Conservation (phyloP, 2,329 filamentous ascomycete species). For the Ophiobolus disseminans region DNA sequence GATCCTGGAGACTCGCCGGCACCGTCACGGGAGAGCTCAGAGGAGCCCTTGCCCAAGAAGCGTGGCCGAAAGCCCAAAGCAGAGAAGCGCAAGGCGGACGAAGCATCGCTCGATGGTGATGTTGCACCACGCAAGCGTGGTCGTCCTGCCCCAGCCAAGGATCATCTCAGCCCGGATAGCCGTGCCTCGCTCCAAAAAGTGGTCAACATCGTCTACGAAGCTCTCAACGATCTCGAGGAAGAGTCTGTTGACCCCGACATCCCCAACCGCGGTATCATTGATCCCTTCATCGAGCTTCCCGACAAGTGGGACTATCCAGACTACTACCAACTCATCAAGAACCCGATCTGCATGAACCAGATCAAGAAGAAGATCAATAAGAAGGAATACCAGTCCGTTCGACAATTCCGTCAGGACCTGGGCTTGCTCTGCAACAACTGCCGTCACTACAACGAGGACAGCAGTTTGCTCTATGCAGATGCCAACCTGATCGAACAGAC, state of each 20-base stretch:
- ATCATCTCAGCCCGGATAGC: constrained; percentile 71
- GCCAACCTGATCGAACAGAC: constrained; percentile 84
- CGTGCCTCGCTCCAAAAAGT: constrained; percentile 81
- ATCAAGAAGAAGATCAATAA: constrained; percentile 96
- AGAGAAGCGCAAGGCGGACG: constrained; percentile 88
- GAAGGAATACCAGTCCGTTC: constrained; percentile 84
- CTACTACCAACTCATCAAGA: constrained; percentile 92
- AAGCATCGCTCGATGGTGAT: constrained; percentile 70
- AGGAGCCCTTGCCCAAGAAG: constrained; percentile 77
- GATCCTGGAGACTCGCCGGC: constrained; percentile 74
- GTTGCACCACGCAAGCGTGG: constrained; percentile 70
- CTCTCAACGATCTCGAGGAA: constrained; percentile 83
- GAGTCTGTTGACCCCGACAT: constrained; percentile 67
- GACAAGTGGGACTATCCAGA: constrained; percentile 89
- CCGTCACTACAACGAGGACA: constrained; percentile 95
- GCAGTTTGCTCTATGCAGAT: constrained; percentile 88
- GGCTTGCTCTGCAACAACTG: constrained; percentile 88
- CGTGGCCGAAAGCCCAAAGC: constrained; percentile 79
- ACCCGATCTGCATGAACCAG: constrained; percentile 94
- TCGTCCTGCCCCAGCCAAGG: constrained; percentile 69
- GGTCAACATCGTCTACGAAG: constrained; percentile 77
- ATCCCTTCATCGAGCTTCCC: constrained; percentile 90
- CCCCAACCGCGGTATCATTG: constrained; percentile 81
- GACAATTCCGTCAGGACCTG: constrained; percentile 83
- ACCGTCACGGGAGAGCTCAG: constrained; percentile 81